These are phyloP conservation scores for Vitis cinerea DNA, from an alignment of 164 flowering plant genomes.

Conservation along the genomic window DNA sequence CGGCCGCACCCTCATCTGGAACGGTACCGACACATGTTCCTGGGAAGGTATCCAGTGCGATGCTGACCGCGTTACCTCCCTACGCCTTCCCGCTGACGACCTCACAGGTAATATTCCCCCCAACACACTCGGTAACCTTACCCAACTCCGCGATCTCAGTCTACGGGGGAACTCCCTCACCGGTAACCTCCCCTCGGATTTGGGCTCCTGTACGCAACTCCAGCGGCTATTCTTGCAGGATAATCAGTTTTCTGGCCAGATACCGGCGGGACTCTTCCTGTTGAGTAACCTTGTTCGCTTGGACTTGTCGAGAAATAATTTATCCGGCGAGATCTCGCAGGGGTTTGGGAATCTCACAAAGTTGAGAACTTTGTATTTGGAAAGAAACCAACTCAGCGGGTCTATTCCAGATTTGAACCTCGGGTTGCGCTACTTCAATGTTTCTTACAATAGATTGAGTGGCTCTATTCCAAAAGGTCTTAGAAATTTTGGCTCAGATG, in stretches of 20 bases:
- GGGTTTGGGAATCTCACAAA: not conserved
- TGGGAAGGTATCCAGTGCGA: not conserved
- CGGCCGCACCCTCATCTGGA: not conserved
- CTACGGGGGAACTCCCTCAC: not conserved
- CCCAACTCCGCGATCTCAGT: not conserved
- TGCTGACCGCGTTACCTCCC: not conserved
- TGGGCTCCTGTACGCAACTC: not conserved
- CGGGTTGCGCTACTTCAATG: not conserved
- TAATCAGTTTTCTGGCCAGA: not conserved
- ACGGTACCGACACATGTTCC: not conserved
- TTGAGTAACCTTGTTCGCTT: not conserved
- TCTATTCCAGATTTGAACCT: not conserved
- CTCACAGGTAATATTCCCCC: not conserved
- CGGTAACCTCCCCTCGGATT: not conserved
- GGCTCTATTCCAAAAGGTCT: not conserved
- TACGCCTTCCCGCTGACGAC: not conserved
- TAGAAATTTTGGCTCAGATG: not conserved
- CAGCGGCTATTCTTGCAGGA: not conserved
- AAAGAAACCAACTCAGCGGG: not conserved
- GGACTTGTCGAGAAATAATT: not conserved
- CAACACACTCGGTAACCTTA: not conserved
- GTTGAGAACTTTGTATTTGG: not conserved
- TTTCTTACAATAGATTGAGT: not conserved
- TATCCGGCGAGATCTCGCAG: not conserved
- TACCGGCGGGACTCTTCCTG: not conserved